A percentile compares a stretch with the other conserved stretches of the same genome.
phyloP scores from a whole-genome alignment of 371 early-diverging fungal species.

The Mortierella sp. region DNA sequence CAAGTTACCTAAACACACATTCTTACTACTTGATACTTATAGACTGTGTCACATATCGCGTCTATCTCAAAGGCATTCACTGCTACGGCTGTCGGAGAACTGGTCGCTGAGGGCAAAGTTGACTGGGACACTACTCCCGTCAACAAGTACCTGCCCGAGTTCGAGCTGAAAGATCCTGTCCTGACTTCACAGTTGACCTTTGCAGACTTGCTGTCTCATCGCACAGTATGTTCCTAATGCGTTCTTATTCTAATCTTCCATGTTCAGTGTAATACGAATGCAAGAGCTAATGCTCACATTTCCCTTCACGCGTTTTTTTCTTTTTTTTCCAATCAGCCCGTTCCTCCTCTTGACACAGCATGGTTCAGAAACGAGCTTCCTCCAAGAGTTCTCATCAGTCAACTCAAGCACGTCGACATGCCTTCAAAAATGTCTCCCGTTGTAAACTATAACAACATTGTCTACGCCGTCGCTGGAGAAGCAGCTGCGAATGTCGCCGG shows the following conservation, averaged over 20 bases:
- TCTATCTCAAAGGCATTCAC: conserved; percentile 32
- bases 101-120: conserved; percentile 21
- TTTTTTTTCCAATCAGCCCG: background rate
- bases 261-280: too few species aligned
- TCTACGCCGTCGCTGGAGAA: conserved; percentile 20
- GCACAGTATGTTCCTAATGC: conserved; percentile 4
- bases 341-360: background rate
- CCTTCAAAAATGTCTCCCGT: background rate
- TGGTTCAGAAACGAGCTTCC: conserved; percentile 6
- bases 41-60: conserved; percentile 16
- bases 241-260: too few species aligned
- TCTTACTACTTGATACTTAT: background rate
- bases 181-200: conserved; percentile 21
- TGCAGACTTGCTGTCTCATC: conserved; percentile 21
- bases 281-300: background rate
- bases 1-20: background rate
- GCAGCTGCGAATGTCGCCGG: conserved; percentile 16
- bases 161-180: conserved; percentile 21
- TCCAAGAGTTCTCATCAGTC: conserved; percentile 5
- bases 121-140: conserved; percentile 28
- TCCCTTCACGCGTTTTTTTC: background rate
- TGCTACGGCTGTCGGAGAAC: conserved; percentile 17
- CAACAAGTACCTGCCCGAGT: conserved; percentile 23
- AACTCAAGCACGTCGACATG: conserved; percentile 8
- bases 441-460: conserved; percentile 10